phyloP scores from a whole-genome alignment of 2,329 filamentous ascomycete genomes.

The Colletotrichum falcatum region DNA sequence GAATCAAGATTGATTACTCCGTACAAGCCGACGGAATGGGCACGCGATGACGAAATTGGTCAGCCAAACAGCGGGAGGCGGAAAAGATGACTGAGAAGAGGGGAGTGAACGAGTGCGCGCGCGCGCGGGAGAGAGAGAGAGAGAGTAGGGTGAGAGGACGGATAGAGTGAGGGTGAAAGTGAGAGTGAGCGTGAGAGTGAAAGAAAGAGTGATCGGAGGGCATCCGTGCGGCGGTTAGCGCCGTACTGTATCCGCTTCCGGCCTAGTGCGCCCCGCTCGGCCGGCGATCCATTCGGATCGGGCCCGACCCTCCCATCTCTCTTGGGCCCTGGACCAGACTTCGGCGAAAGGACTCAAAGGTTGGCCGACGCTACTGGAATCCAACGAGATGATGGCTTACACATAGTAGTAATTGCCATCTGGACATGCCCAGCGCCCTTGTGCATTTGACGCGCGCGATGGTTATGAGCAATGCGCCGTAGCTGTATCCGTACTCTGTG shows the following conservation, averaged over 20 bases:
- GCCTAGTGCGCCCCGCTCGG: conserved; percentile 12
- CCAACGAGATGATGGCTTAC: neutral
- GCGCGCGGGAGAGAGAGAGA: neutral
- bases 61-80: neutral
- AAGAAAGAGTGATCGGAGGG: too few species aligned
- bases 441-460: conserved; percentile 13
- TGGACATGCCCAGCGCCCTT: neutral
- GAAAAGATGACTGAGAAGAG: neutral
- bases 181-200: neutral
- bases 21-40: neutral
- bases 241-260: conserved; percentile 21
- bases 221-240: conserved; percentile 27
- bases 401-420: neutral
- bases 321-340: neutral
- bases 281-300: conserved; percentile 12
- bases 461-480: conserved; percentile 36
- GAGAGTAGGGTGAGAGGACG: too few species aligned
- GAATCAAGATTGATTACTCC: neutral
- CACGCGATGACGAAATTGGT: too few species aligned
- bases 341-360: conserved; percentile 23
- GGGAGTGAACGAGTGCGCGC: neutral
- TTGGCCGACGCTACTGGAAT: conserved; percentile 17
- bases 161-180: neutral
- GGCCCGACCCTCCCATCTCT: conserved; percentile 12
- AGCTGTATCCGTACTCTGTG: too few species aligned